phyloP scores from a whole-genome alignment of 2,329 filamentous ascomycete genomes.

The Fusarium sp. region DNA sequence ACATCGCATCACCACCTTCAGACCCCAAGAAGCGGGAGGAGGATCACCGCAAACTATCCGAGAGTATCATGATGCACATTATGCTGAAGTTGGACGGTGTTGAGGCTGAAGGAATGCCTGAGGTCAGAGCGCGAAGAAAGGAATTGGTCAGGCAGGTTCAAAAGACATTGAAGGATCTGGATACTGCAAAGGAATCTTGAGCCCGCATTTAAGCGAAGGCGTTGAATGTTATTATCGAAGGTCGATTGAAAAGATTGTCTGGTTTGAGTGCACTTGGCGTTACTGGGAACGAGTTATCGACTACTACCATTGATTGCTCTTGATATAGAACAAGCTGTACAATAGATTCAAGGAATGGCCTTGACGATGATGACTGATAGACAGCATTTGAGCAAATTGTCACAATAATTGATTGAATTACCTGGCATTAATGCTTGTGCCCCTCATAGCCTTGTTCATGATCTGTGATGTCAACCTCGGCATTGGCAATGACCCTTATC shows the following conservation, averaged over 20 bases:
- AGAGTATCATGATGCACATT: conserved; percentile 81
- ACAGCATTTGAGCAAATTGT: conserved; percentile 39
- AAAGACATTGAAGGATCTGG: conserved; percentile 72
- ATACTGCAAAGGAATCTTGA: conserved; percentile 57
- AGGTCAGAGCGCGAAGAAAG: conserved; percentile 74
- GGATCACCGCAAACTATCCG: conserved; percentile 79
- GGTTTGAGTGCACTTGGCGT: conserved; percentile 41
- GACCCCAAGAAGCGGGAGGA: conserved; percentile 77
- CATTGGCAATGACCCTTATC: neutral
- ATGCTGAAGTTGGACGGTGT: conserved; percentile 82
- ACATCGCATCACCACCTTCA: conserved; percentile 70
- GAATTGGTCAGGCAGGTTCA: conserved; percentile 80
- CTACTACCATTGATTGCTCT: conserved; percentile 33
- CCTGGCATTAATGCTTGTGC: neutral
- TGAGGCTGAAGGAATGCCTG: conserved; percentile 76
- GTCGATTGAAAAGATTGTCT: conserved; percentile 32
- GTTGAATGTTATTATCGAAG: conserved; percentile 18
- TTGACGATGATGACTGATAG: conserved; percentile 46
- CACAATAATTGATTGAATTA: conserved; percentile 14
- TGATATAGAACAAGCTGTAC: conserved; percentile 48
- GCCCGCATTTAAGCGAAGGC: conserved; percentile 12
- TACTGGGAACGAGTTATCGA: conserved; percentile 35
- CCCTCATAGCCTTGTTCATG: neutral
- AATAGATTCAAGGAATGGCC: conserved; percentile 46
- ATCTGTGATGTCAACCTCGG: conserved; percentile 8